Evolutionary conservation across 2,329 filamentous ascomycete genomes (phyloP).

Genomic region (Trichoderma sp.): DNA sequence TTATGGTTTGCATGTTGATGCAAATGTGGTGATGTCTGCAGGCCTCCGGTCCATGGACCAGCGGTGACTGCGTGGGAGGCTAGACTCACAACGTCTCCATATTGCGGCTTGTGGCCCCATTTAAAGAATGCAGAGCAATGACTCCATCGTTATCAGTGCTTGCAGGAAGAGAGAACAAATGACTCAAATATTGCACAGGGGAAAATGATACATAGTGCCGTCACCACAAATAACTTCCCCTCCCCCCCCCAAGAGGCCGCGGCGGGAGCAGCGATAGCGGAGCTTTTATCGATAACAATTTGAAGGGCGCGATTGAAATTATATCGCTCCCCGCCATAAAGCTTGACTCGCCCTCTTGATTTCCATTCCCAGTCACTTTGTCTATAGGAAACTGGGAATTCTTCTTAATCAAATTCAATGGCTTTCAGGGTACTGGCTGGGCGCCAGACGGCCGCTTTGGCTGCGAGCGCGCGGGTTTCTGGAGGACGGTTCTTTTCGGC

Average conservation of each 20-base stretch:
- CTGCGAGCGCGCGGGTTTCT: slow-evolving; percentile 29
- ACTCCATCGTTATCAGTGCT: neutral
- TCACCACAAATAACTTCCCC: neutral
- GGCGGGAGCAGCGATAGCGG: slow-evolving; percentile 23
- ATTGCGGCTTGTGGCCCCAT: neutral
- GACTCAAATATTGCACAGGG: neutral
- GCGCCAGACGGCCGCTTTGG: slow-evolving; percentile 40
- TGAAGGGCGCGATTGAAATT: slow-evolving; percentile 6
- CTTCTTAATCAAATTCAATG: slow-evolving; percentile 34
- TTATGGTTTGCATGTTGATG: neutral
- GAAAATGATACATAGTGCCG: neutral
- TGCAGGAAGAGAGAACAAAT: neutral
- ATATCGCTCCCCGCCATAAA: slow-evolving; percentile 16
- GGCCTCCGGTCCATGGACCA: neutral
- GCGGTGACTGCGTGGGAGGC: neutral
- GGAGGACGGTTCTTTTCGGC: slow-evolving; percentile 37
- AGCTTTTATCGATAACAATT: slow-evolving; percentile 27
- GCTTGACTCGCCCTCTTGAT: neutral
- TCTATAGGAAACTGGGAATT: neutral
- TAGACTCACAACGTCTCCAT: neutral
- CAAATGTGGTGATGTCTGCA: neutral
- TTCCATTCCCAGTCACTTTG: neutral
- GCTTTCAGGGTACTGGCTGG: slow-evolving; percentile 44
- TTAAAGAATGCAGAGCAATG: neutral
- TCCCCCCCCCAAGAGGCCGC: too few species aligned